phyloP scores from a whole-genome alignment of 805 yeast genomes.

The Yarrowia sp. region DNA sequence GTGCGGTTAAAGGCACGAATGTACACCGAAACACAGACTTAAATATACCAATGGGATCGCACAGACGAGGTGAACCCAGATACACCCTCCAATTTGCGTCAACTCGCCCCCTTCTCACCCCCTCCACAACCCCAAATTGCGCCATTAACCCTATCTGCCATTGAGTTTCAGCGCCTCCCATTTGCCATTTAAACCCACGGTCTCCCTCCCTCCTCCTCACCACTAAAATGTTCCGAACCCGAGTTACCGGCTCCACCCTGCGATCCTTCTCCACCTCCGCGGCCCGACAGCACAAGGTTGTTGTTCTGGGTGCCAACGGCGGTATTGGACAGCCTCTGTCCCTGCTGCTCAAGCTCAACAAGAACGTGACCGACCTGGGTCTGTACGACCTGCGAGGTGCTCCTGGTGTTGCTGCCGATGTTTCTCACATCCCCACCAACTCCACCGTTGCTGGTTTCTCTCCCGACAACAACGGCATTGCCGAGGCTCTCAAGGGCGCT shows the following conservation, averaged over 20 bases:
- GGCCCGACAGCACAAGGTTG: slow-evolving; percentile 37
- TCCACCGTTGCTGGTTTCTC: slow-evolving; percentile 58
- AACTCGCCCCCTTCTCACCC: neutral
- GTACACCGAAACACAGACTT: too few relatives aligned
- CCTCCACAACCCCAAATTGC: neutral
- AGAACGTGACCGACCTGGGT: slow-evolving; percentile 61
- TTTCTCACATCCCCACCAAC: slow-evolving; percentile 76
- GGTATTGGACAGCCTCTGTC: slow-evolving; percentile 95
- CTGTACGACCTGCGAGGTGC: slow-evolving; percentile 81
- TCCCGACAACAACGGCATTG: slow-evolving; percentile 63
- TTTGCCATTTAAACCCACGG: neutral
- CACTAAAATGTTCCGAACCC: slow-evolving; percentile 21
- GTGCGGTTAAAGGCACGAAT: too few relatives aligned
- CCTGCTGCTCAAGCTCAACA: slow-evolving; percentile 69
- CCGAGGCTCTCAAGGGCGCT: slow-evolving; percentile 69
- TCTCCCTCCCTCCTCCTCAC: neutral
- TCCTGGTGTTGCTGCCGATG: slow-evolving; percentile 86
- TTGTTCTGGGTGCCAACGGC: slow-evolving; percentile 85
- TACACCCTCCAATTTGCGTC: too few relatives aligned
- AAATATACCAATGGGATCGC: too few relatives aligned
- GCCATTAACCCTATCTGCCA: neutral
- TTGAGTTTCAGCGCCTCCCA: neutral
- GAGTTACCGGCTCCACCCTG: slow-evolving; percentile 22
- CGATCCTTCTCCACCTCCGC: slow-evolving; percentile 27
- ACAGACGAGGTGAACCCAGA: too few relatives aligned